phyloP scores from a whole-genome alignment of 257 asterid genomes.

The Primulina eburnea region DNA sequence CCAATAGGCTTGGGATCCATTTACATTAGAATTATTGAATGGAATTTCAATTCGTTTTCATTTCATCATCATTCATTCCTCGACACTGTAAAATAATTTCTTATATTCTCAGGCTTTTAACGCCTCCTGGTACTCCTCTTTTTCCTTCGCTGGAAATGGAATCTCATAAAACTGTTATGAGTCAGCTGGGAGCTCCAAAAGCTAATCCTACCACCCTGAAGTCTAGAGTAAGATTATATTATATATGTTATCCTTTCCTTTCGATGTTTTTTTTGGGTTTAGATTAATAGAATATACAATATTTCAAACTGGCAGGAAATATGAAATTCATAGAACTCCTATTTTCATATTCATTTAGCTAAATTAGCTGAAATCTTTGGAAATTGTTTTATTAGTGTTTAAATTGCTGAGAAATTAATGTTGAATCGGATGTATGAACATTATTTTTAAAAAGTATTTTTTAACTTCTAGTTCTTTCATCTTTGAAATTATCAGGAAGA shows the following conservation, averaged over 20 bases:
- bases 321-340: neutral
- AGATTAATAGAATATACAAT: neutral
- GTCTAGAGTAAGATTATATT: conserved; percentile 70
- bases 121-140: conserved; percentile 99
- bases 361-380: conserved; percentile 1
- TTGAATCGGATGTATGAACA: conserved; percentile 15
- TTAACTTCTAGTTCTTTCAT: conserved; percentile 2
- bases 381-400: conserved; percentile 4
- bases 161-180: conserved; percentile 72
- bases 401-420: neutral
- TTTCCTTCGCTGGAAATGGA: conserved; percentile 95
- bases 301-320: conserved; percentile 5
- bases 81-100: conserved; percentile 4
- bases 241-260: conserved; percentile 13
- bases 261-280: neutral
- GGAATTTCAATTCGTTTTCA: conserved; percentile 12
- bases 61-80: conserved; percentile 9
- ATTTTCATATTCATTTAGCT: neutral
- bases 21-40: neutral
- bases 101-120: conserved; percentile 73
- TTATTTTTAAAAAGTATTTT: conserved; percentile 4
- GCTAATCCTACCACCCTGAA: conserved; percentile 79
- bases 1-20: neutral
- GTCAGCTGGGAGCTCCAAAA: conserved; percentile 73
- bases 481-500: conserved; percentile 13